These are phyloP conservation scores for Cadophora gregata DNA, from an alignment of 2,329 filamentous ascomycete species.

Conservation along the genomic window DNA sequence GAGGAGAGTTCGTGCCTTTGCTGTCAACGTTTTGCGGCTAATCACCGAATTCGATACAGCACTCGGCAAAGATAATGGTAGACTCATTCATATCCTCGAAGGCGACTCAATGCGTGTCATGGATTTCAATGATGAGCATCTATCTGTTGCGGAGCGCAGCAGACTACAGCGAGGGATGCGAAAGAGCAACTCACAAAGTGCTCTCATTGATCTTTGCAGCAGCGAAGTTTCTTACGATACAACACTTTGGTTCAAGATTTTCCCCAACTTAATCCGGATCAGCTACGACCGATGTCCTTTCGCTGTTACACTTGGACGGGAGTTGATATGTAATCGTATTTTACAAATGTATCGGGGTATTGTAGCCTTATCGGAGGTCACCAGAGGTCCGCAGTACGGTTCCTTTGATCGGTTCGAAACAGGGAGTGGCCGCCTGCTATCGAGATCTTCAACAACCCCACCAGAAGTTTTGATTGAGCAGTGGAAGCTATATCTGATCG, in stretches of 20 bases:
- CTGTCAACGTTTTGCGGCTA: slow-evolving; percentile 88
- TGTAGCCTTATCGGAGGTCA: slow-evolving; percentile 76
- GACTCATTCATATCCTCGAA: slow-evolving; percentile 92
- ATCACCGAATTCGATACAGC: slow-evolving; percentile 94
- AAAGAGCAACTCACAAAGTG: slow-evolving; percentile 82
- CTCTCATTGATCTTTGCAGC: slow-evolving; percentile 90
- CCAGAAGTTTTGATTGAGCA: slow-evolving; percentile 92
- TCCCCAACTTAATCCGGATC: slow-evolving; percentile 90
- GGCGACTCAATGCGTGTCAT: slow-evolving; percentile 87
- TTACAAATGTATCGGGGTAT: slow-evolving; percentile 92
- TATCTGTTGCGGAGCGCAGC: slow-evolving; percentile 91
- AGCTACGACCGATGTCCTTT: slow-evolving; percentile 91
- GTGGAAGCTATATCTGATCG: slow-evolving; percentile 97
- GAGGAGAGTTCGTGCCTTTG: slow-evolving; percentile 83
- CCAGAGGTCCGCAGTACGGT: slow-evolving; percentile 68
- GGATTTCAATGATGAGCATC: slow-evolving; percentile 88
- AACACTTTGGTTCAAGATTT: slow-evolving; percentile 96
- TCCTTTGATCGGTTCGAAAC: slow-evolving; percentile 54
- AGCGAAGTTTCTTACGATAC: slow-evolving; percentile 95
- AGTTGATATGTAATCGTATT: slow-evolving; percentile 90
- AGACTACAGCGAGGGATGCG: slow-evolving; percentile 89
- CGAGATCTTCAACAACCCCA: slow-evolving; percentile 70
- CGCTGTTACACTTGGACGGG: slow-evolving; percentile 86
- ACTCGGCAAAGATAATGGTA: slow-evolving; percentile 73
- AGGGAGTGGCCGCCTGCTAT: slow-evolving; percentile 51